Base-by-base conservation (phyloP, 345 rosid species). In the Geranium rotundifolium region DNA sequence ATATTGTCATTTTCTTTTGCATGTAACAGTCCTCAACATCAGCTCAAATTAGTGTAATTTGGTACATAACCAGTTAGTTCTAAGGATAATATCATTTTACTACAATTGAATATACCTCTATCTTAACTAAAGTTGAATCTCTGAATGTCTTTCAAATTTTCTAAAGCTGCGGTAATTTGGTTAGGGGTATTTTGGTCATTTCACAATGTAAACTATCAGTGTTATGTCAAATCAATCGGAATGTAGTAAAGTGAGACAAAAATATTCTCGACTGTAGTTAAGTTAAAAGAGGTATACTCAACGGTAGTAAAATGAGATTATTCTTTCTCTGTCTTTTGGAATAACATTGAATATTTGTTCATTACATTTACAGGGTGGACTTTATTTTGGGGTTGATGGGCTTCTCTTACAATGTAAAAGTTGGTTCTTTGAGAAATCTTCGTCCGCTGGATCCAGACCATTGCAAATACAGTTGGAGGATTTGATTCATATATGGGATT, bases 401-500 rank as follows among this genome's bases (percentile, higher is more conserved):
- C 67, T 64, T 12, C 67, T 64, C n/a, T 18, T 8, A 30, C 27
- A 27, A 39, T 64, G 67, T 56, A 30, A 64, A 54, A 64, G 30
- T 7, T 64, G 67, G 67, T 64, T n/a, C 18, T 49, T 23, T 14
- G 58, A 58, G 70, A 73, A 69, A 37, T 65, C 75, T 39, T 77
- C 69, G 62, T 75, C 80, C 29, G 79, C 63, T 29, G 74, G 63
- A 13, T 19, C 70, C 0, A 78, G 58, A 64, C 63, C 61, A 50
- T 64, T 62, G 20, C 65, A 56, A 57, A 63, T 84, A 54, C 72
- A 70, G 34, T 62, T 84, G 72, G 79, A 79, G 63, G 87, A 89
- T 77, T 78, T 89, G 71, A 75, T 86, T 73, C 72, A 41, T 61
- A 79, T 83, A 14, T 84, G 93, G 96, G 77, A 70, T 63, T 89